Percentiles rank a stretch among this genome's conserved stretches.
Conservation (phyloP, 192 early-diverging fungal species). For the Umbelopsis ramanniana region DNA sequence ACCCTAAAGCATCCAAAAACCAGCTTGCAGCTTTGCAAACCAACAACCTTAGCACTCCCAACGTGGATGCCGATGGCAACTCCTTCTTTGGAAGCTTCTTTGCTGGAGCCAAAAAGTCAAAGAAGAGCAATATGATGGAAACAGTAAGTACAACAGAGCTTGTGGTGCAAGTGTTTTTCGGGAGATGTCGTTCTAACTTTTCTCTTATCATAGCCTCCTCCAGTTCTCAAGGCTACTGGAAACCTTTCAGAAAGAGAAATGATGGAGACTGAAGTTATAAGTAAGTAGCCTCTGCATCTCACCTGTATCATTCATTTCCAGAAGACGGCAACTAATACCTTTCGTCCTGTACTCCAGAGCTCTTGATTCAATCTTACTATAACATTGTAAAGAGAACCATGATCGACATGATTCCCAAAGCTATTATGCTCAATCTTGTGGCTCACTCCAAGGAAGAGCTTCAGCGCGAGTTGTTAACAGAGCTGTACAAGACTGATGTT, state of each 20-base stretch:
- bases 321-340: neutral
- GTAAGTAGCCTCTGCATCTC: constrained; percentile 49
- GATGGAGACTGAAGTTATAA: constrained; percentile 99
- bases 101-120: constrained; percentile 72
- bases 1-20: constrained; percentile 18
- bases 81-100: constrained; percentile 99
- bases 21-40: constrained; percentile 22
- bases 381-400: constrained; percentile 98
- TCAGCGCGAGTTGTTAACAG: constrained; percentile 92
- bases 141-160: constrained; percentile 44
- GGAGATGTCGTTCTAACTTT: neutral
- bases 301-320: neutral
- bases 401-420: constrained; percentile 97
- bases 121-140: constrained; percentile 76
- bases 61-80: constrained; percentile 20
- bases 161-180: neutral
- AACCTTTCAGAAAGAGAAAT: constrained; percentile 96
- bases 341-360: constrained; percentile 55
- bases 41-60: constrained; percentile 7
- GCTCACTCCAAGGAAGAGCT: constrained; percentile 88
- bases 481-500: constrained; percentile 96
- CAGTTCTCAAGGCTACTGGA: constrained; percentile 92
- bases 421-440: constrained; percentile 98
- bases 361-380: constrained; percentile 96
- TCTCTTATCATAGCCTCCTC: constrained; percentile 67